These are phyloP conservation scores for Aureobasidium vineae DNA, from an alignment of 2,329 filamentous ascomycete species.

Conservation along the genomic window DNA sequence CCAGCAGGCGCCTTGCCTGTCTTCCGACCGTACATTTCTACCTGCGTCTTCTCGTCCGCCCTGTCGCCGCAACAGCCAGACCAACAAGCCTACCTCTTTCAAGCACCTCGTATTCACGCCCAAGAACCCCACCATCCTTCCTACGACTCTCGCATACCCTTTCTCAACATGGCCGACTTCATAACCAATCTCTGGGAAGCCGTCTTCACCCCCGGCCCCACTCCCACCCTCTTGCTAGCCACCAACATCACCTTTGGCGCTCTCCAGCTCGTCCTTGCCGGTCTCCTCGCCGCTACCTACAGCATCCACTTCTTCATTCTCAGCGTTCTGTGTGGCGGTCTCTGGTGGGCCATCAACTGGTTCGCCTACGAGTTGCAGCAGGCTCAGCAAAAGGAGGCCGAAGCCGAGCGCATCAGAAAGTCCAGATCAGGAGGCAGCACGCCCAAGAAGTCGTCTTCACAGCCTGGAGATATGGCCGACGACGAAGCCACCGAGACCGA, in stretches of 20 bases:
- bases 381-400: conserved; percentile 49
- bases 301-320: conserved; percentile 87
- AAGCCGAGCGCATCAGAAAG: conserved; percentile 48
- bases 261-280: conserved; percentile 74
- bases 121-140: conserved; percentile 9
- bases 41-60: neutral
- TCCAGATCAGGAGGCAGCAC: conserved; percentile 35
- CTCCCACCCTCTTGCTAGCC: conserved; percentile 80
- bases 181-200: conserved; percentile 81
- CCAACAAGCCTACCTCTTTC: neutral
- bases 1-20: conserved; percentile 10
- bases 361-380: conserved; percentile 68
- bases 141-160: conserved; percentile 5
- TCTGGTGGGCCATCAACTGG: conserved; percentile 98
- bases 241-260: conserved; percentile 87
- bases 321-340: conserved; percentile 71
- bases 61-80: neutral
- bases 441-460: conserved; percentile 52
- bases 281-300: conserved; percentile 74
- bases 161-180: conserved; percentile 48
- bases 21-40: neutral
- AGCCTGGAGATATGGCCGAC: conserved; percentile 40
- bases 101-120: neutral
- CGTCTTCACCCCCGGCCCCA: conserved; percentile 90
- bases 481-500: conserved; percentile 52